A percentile compares a stretch with the other conserved stretches of the same genome.
These are phyloP conservation scores for Picocystis salinarum DNA, from an alignment of 139 green algal genomes.

Conservation along the genomic window DNA sequence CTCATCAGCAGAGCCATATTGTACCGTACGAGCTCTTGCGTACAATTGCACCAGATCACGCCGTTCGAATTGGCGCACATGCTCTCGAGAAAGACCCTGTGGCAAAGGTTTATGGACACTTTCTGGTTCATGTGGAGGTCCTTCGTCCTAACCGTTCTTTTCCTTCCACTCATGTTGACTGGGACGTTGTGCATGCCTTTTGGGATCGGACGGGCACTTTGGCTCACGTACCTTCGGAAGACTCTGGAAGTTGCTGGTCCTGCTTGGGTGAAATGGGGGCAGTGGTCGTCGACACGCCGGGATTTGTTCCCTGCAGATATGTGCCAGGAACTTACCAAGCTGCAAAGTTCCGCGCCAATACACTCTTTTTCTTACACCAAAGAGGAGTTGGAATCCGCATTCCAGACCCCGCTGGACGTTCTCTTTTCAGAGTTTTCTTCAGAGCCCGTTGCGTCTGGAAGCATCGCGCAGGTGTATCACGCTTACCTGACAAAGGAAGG, in stretches of 20 bases:
- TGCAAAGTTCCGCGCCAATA: constrained; percentile 34
- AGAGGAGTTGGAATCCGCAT: constrained; percentile 41
- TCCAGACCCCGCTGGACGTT: constrained; percentile 36
- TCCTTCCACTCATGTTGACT: background rate
- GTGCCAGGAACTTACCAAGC: constrained; percentile 37
- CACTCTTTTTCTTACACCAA: constrained; percentile 24
- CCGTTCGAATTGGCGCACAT: too few species aligned
- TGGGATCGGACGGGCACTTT: constrained; percentile 1
- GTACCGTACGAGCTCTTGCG: too few species aligned
- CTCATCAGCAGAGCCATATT: too few species aligned
- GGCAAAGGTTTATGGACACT: too few species aligned
- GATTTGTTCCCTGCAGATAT: constrained; percentile 79
- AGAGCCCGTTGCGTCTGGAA: constrained; percentile 65
- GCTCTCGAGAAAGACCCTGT: too few species aligned
- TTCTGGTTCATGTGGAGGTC: too few species aligned
- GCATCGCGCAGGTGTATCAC: constrained; percentile 82
- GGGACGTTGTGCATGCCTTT: background rate
- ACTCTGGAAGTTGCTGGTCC: constrained; percentile 27
- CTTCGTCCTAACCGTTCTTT: background rate
- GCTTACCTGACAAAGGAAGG: constrained; percentile 39
- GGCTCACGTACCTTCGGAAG: constrained; percentile 2
- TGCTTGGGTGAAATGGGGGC: constrained; percentile 91
- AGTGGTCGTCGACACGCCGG: constrained; percentile 74
- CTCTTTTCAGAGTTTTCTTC: constrained; percentile 73
- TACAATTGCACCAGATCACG: too few species aligned